phyloP scores from a whole-genome alignment of 2,329 filamentous ascomycete species.

The Cordyceps sp. region DNA sequence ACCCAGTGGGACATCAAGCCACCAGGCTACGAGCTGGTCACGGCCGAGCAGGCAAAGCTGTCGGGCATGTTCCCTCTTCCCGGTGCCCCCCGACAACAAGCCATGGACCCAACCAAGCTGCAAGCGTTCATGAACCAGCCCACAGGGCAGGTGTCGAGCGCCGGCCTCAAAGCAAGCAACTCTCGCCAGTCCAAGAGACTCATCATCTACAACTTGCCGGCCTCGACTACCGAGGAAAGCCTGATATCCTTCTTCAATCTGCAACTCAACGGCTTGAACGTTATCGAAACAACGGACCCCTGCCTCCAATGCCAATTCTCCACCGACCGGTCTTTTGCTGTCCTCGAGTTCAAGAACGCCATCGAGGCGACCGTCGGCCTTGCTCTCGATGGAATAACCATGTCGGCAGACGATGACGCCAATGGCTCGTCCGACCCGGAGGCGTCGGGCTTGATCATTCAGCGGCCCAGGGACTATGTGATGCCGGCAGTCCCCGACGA shows the following conservation, averaged over 20 bases:
- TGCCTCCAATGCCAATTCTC: conserved; percentile 74
- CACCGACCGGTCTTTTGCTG: conserved; percentile 61
- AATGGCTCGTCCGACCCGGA: conserved; percentile 35
- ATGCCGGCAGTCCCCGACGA: conserved; percentile 67
- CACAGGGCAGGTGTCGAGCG: conserved; percentile 49
- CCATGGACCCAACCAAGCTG: conserved; percentile 85
- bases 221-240: conserved; percentile 55
- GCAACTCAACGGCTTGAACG: conserved; percentile 91
- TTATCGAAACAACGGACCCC: conserved; percentile 68
- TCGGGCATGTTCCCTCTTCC: conserved; percentile 98
- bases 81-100: conserved; percentile 83
- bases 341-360: conserved; percentile 79
- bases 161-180: conserved; percentile 81
- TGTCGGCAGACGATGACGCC: conserved; percentile 54
- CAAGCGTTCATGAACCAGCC: conserved; percentile 94
- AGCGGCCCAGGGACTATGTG: conserved; percentile 91
- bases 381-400: conserved; percentile 75
- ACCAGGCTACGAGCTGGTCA: conserved; percentile 93
- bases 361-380: conserved; percentile 82
- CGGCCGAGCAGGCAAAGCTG: conserved; percentile 93
- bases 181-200: conserved; percentile 89
- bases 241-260: conserved; percentile 84
- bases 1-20: conserved; percentile 99
- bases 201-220: conserved; percentile 68
- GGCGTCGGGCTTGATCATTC: conserved; percentile 52